These are phyloP conservation scores for Rhodamnia argentea DNA, from an alignment of 345 rosid genomes.

Conservation along the genomic window DNA sequence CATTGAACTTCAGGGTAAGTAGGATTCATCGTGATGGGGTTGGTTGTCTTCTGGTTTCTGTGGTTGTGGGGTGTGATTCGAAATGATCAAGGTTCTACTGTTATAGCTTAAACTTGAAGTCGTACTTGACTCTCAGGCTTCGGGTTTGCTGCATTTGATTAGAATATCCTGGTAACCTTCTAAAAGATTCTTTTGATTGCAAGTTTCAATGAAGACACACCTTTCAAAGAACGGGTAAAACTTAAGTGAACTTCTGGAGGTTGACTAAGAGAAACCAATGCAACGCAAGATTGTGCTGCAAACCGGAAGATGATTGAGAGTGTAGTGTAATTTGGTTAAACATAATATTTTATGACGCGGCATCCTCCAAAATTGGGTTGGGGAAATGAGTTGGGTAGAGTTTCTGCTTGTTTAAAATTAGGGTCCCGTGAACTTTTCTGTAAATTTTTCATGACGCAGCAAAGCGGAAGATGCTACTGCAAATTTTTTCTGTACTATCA, in stretches of 20 bases:
- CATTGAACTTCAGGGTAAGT: background rate
- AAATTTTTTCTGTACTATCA: background rate
- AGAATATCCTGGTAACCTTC: background rate
- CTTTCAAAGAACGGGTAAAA: background rate
- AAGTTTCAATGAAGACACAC: background rate
- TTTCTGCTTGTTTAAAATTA: background rate
- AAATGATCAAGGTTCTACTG: background rate
- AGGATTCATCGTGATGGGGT: background rate
- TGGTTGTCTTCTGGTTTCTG: background rate
- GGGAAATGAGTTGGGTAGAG: background rate
- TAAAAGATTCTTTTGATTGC: background rate
- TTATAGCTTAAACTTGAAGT: background rate
- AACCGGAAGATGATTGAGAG: background rate
- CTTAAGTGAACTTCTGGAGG: background rate
- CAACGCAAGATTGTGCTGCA: background rate
- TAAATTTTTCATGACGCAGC: background rate
- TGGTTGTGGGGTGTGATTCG: background rate
- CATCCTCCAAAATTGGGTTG: background rate
- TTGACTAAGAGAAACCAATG: background rate
- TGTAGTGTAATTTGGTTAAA: background rate
- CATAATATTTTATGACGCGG: background rate
- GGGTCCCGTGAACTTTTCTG: background rate
- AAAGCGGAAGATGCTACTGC: too few relatives aligned
- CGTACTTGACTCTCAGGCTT: background rate
- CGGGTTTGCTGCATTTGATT: background rate